phyloP scores from a whole-genome alignment of 2,329 filamentous ascomycete genomes.

The Fusarium xylarioides region DNA sequence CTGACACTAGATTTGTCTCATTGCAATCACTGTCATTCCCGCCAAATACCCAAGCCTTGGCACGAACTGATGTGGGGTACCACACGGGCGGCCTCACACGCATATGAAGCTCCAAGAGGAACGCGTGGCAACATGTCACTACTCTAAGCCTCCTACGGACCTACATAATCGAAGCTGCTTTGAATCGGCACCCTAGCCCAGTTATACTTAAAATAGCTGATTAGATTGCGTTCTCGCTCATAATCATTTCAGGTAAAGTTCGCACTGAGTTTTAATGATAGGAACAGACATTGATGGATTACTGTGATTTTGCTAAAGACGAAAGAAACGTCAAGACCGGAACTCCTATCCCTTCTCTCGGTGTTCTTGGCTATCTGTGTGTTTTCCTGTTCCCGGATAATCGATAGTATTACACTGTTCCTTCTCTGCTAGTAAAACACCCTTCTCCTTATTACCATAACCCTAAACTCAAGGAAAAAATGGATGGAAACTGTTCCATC shows the following conservation, averaged over 20 bases:
- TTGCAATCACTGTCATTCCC: neutral
- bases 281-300: neutral
- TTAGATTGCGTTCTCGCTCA: neutral
- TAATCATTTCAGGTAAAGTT: neutral
- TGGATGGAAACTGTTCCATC: neutral
- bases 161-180: neutral
- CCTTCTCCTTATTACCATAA: conserved; percentile 34
- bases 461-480: conserved; percentile 19
- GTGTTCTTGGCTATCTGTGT: conserved; percentile 26
- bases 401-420: conserved; percentile 35
- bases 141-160: neutral
- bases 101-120: neutral
- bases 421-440: conserved; percentile 21
- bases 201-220: neutral
- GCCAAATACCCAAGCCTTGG: conserved; percentile 5
- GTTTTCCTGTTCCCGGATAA: conserved; percentile 15
- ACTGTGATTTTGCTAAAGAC: conserved; percentile 9
- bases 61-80: conserved; percentile 24
- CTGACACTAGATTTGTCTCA: conserved; percentile 15
- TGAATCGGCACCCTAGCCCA: neutral
- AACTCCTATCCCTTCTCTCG: conserved; percentile 37
- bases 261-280: neutral
- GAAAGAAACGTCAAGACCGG: conserved; percentile 32
- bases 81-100: conserved; percentile 35
- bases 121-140: conserved; percentile 36